Base-by-base conservation (phyloP, 2,329 filamentous ascomycete genomes). In the Pseudogymnoascus sp. region DNA sequence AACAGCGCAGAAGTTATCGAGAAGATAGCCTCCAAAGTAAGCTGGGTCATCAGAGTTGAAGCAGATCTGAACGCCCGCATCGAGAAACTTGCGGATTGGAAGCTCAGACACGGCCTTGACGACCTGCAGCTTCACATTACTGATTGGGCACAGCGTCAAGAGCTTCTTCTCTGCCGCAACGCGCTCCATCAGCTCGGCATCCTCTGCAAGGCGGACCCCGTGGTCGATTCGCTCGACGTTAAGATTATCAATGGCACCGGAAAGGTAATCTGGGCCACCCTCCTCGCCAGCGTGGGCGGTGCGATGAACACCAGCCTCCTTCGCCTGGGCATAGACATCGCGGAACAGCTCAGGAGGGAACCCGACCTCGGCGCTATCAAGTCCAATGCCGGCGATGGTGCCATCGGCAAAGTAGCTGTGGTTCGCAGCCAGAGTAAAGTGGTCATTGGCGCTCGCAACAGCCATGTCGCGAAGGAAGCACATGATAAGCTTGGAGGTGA, bases 281-380 rank as follows among this genome's bases (percentile, higher is more conserved):
- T 93, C 89, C 73, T 93, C 89, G 62, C 89, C 88, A 2, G 87
- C 88, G 73, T 93, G 89, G 2, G 88, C 85, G 0, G 89, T 93
- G n/a, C 85, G 78, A 28, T 79, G 76, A 61, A 89, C 79, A 0
- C 84, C 83, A 28, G 77, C 77, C 26, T 74, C 73, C 62, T 76
- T 74, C 0, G 84, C 87, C 19, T 79, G 77, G 1, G 72, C 75
- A 70, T 87, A 93, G 38, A 89, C 76, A 38, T 84, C 80, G 61
- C 78, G 76, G 76, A 89, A 93, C 68, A 84, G 75, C 65, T 82
- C 79, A 3, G 84, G 83, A 1, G 82, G 82, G 64, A 80, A 82
- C 0, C 79, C 78, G 60, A 81, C 76, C 69, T 86, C 84, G 36
- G 83, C 86, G n/a, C 83, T 88, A 67, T 88, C 87, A 69, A 90